These are phyloP conservation scores for Naganishia friedmannii DNA, from an alignment of 768 basidiomycete species.

Conservation along the genomic window DNA sequence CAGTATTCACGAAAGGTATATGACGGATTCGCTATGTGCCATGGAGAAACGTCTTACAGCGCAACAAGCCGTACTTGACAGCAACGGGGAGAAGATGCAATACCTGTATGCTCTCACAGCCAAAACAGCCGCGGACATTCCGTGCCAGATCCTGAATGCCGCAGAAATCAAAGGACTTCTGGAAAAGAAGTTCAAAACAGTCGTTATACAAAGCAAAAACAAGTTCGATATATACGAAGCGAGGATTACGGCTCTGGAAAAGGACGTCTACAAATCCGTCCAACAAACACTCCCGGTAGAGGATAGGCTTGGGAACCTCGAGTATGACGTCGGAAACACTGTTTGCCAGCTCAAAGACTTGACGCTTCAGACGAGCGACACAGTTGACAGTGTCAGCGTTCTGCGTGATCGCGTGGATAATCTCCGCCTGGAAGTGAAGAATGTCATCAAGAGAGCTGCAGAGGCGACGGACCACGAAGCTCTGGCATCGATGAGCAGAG, in stretches of 20 bases:
- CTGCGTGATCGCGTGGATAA: neutral
- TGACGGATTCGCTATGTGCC: too few species aligned
- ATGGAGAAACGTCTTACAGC: too few species aligned
- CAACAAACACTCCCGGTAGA: neutral
- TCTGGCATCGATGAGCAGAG: neutral
- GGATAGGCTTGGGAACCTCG: slow-evolving; percentile 4
- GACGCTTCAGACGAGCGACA: neutral
- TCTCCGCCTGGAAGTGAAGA: neutral
- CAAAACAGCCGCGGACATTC: neutral
- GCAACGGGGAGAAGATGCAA: too few species aligned
- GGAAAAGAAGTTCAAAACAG: slow-evolving; percentile 2
- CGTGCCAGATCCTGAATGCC: too few species aligned
- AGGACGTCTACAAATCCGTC: slow-evolving; percentile 7
- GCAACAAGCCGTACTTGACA: too few species aligned
- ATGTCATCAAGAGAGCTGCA: neutral
- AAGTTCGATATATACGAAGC: neutral
- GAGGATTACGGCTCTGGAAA: slow-evolving; percentile 1
- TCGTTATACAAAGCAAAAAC: neutral
- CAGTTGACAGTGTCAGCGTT: neutral
- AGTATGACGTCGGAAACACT: neutral
- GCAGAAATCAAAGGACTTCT: neutral
- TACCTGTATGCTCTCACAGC: neutral
- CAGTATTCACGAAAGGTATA: too few species aligned
- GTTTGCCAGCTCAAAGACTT: neutral
- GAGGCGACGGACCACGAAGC: neutral